phyloP scores from a whole-genome alignment of 2,329 filamentous ascomycete genomes.

The Ophiostoma tasmaniense region DNA sequence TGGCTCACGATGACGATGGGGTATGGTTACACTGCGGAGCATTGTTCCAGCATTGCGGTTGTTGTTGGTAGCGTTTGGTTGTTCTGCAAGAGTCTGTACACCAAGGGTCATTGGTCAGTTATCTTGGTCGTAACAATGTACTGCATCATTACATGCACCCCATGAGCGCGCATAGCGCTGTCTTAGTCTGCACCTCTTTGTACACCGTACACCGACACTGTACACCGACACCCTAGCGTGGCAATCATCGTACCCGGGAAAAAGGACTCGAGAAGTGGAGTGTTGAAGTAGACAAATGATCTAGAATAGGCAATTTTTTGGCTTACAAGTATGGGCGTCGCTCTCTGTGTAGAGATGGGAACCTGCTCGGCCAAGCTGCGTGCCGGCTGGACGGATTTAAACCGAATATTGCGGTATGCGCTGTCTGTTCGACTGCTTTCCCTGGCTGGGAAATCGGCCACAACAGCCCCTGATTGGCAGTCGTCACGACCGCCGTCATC shows the following conservation, averaged over 20 bases:
- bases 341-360: not conserved
- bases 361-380: too few species aligned
- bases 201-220: too few species aligned
- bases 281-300: not conserved
- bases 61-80: not conserved
- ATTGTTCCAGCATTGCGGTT: not conserved
- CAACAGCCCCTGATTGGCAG: not conserved
- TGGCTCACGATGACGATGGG: not conserved
- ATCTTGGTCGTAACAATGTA: too few species aligned
- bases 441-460: not conserved
- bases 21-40: not conserved
- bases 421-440: not conserved
- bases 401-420: not conserved
- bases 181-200: too few species aligned
- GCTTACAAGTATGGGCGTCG: not conserved
- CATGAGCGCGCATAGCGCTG: too few species aligned
- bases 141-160: too few species aligned
- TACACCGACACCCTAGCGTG: too few species aligned
- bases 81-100: not conserved
- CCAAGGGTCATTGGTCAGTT: not conserved
- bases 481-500: too few species aligned
- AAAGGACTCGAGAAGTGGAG: not conserved
- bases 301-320: not conserved
- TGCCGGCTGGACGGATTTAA: too few species aligned
- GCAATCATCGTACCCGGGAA: not conserved